Conservation (phyloP, 139 green algal genomes). For the Mychonastes homosphaera region DNA sequence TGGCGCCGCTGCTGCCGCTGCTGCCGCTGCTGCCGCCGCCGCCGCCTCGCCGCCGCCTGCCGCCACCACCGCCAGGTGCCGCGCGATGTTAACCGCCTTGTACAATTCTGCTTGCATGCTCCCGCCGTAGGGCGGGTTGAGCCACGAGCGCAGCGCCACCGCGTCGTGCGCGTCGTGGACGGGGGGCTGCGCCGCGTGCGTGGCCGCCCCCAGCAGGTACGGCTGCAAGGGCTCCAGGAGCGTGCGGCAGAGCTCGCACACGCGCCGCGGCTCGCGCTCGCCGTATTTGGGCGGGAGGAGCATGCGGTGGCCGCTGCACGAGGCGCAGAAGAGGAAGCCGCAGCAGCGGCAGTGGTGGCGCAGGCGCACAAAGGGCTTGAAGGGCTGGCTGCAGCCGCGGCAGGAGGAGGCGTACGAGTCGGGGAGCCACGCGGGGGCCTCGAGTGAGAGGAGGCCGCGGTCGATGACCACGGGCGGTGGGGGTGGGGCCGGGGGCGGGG, state of each 20-base stretch:
- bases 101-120: conserved; percentile 52
- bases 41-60: background rate
- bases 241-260: conserved; percentile 49
- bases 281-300: conserved; percentile 68
- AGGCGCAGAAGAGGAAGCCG: conserved; percentile 62
- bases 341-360: conserved; percentile 67
- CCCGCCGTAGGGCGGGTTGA: conserved; percentile 48
- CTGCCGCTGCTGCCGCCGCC: background rate
- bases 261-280: conserved; percentile 48
- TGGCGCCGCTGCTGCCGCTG: background rate
- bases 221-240: conserved; percentile 58
- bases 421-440: conserved; percentile 37
- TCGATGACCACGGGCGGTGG: no score
- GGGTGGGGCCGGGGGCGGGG: no score
- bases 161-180: conserved; percentile 60
- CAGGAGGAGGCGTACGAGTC: conserved; percentile 33
- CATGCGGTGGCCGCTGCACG: conserved; percentile 40
- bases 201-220: conserved; percentile 39
- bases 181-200: conserved; percentile 36
- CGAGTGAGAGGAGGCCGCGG: conserved; percentile 35
- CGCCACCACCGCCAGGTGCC: no score
- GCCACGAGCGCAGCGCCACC: conserved; percentile 50
- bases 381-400: conserved; percentile 37
- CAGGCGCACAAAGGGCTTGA: conserved; percentile 44
- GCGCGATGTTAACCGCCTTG: conserved; percentile 54